These are phyloP conservation scores for Clitopilus passeckerianus DNA, from an alignment of 768 basidiomycete genomes.

Conservation along the genomic window DNA sequence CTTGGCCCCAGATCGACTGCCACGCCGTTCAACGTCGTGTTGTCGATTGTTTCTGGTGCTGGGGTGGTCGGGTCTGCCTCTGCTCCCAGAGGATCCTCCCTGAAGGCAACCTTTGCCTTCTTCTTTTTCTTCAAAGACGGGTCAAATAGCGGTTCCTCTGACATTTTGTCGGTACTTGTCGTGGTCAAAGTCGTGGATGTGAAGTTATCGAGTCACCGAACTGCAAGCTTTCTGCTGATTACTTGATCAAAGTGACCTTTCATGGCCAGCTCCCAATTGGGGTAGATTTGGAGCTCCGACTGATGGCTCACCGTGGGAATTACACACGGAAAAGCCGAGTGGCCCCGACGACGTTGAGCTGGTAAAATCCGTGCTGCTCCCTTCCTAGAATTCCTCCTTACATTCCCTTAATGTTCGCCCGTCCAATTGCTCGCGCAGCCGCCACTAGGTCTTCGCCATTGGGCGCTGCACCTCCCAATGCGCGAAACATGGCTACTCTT, in stretches of 20 bases:
- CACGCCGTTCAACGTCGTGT: conserved; percentile 64
- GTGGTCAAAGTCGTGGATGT: not conserved
- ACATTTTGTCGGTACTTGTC: conserved; percentile 30
- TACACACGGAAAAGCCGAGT: conserved; percentile 29
- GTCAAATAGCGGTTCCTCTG: conserved; percentile 78
- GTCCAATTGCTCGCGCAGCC: conserved; percentile 38
- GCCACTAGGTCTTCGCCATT: conserved; percentile 26
- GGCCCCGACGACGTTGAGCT: conserved; percentile 27
- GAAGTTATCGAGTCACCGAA: not conserved
- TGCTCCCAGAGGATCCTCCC: conserved; percentile 77
- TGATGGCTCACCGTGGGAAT: conserved; percentile 23
- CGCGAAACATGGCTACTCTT: conserved; percentile 94
- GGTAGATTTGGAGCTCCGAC: conserved; percentile 17
- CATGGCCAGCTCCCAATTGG: not conserved
- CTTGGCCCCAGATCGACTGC: conserved; percentile 71
- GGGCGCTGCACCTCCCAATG: conserved; percentile 41
- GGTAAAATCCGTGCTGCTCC: conserved; percentile 11
- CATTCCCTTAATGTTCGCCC: conserved; percentile 39
- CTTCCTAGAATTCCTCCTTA: conserved; percentile 11
- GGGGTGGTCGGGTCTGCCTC: conserved; percentile 81
- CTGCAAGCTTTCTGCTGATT: not conserved
- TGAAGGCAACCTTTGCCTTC: conserved; percentile 84
- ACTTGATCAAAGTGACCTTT: not conserved
- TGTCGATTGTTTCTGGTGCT: conserved; percentile 69
- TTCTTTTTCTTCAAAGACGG: conserved; percentile 83